Evolutionary conservation across 495 filamentous ascomycete species (phyloP).

Genomic region (Chlorociboria aeruginascens): DNA sequence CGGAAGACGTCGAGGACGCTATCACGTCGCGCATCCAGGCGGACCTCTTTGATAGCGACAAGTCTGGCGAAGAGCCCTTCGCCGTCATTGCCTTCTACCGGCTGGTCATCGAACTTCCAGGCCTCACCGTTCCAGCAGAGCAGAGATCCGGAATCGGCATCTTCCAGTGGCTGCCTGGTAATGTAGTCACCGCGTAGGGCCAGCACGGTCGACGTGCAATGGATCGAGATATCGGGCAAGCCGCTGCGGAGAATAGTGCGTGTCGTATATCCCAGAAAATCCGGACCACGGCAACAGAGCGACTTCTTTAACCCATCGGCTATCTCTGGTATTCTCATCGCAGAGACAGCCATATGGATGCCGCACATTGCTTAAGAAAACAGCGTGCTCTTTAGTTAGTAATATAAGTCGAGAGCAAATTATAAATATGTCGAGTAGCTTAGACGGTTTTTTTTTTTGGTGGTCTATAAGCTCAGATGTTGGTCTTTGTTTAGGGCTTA

Average conservation of each 20-base stretch:
- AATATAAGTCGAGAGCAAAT: too few relatives aligned
- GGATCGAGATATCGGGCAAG: conserved; percentile 32
- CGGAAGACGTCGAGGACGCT: conserved; percentile 41
- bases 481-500: too few relatives aligned
- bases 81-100: conserved; percentile 64
- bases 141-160: conserved; percentile 45
- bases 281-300: conserved; percentile 32
- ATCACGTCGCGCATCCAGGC: conserved; percentile 15
- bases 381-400: too few relatives aligned
- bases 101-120: conserved; percentile 54
- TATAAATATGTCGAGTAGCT: too few relatives aligned
- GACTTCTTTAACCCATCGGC: conserved; percentile 11
- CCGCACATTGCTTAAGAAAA: too few relatives aligned
- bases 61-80: conserved; percentile 56
- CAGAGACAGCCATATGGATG: too few relatives aligned
- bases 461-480: too few relatives aligned
- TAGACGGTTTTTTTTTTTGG: too few relatives aligned
- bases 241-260: conserved; percentile 16
- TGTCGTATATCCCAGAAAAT: conserved; percentile 32
- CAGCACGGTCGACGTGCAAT: conserved; percentile 74
- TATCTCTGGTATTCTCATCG: too few relatives aligned
- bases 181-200: conserved; percentile 66
- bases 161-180: conserved; percentile 60
- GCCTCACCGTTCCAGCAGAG: conserved; percentile 98
- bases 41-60: conserved; percentile 32